Base-by-base conservation (phyloP, 371 early-diverging fungal genomes). In the Umbelopsis sp. region DNA sequence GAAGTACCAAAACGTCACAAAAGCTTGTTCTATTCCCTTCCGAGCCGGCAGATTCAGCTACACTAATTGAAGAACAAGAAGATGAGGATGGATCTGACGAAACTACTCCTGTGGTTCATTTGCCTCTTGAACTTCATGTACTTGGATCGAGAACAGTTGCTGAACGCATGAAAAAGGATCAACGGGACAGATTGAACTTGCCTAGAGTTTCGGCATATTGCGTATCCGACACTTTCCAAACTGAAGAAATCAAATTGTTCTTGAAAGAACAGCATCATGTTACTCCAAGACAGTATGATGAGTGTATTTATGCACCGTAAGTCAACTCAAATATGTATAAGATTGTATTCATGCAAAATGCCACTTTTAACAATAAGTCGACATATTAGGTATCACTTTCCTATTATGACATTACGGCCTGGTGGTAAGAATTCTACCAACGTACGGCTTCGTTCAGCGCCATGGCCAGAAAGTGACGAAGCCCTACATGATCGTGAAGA, bases 181-280 rank as follows among this genome's bases (percentile, higher is more conserved):
- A 89, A 53, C 83, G 88, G 16, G 87, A 88, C 37, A 41, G 74
- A 5, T 73, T 80, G 10, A 76, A 76, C 37, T 77, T 93, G 25
- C 91, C 93, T 11, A 78, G 97, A 44, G 96, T 94, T 16, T 94
- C 97, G 2, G 96, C 97, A 0, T 97, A 96, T 70, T 97, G 96
- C 70, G 93, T 95, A 7, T 95, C 81, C 7, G 88, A 89, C 64
- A 87, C 90, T 0, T 94, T 91, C 65, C 84, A 91, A 66, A 75
- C 90, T 67, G 84, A 83, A 50, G 72, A 79, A 14, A 75, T 92
- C 18, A 75, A 85, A 32, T 76, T 81, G 29, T 89, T 84, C 67
- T 76, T 92, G 63, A 78, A 83, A 35, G 76, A 81, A 52, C 82
- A 80, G n/a, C 89, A 84, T 65, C 78, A 81, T 68, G 91, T 74